A percentile compares a stretch with the other conserved stretches of the same genome.
phyloP scores from a whole-genome alignment of 108 stramenopile genomes.

The Aurantiochytrium sp. region DNA sequence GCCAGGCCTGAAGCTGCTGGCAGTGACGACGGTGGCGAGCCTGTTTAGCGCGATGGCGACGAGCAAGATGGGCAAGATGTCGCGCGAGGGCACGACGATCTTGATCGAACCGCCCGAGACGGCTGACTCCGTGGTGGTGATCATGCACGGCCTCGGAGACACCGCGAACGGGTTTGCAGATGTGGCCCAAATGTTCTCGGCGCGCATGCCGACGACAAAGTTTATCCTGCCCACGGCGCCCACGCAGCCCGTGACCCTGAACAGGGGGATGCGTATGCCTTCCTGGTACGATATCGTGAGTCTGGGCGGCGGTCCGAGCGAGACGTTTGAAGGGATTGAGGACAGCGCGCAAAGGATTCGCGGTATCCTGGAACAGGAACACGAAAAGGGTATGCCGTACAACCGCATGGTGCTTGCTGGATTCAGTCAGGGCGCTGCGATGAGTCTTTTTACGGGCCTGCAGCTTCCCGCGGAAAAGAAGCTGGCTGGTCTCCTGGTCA shows the following conservation, averaged over 20 bases:
- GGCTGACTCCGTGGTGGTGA: constrained; percentile 39
- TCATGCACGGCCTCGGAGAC: constrained; percentile 88
- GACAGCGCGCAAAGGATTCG: constrained; percentile 46
- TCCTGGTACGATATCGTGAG: constrained; percentile 84
- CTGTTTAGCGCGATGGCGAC: background rate
- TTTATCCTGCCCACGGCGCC: constrained; percentile 87
- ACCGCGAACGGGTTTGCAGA: constrained; percentile 67
- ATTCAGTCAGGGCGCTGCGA: constrained; percentile 82
- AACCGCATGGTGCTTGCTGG: constrained; percentile 81
- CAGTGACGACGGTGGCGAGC: background rate
- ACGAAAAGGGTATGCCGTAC: constrained; percentile 57
- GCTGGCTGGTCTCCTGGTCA: constrained; percentile 67
- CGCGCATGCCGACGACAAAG: constrained; percentile 59
- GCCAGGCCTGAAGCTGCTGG: too few species aligned
- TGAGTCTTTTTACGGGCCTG: constrained; percentile 73
- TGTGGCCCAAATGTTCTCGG: constrained; percentile 32
- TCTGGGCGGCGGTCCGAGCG: constrained; percentile 66
- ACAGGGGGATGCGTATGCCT: constrained; percentile 77
- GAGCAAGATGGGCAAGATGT: background rate
- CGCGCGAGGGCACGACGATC: background rate
- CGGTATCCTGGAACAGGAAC: constrained; percentile 60
- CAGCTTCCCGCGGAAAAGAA: constrained; percentile 57
- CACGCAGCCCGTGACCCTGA: constrained; percentile 78
- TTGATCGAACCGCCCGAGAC: background rate
- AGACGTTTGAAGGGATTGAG: constrained; percentile 72